phyloP scores from a whole-genome alignment of 2,329 filamentous ascomycete genomes.

The Ascochyta koolunga region DNA sequence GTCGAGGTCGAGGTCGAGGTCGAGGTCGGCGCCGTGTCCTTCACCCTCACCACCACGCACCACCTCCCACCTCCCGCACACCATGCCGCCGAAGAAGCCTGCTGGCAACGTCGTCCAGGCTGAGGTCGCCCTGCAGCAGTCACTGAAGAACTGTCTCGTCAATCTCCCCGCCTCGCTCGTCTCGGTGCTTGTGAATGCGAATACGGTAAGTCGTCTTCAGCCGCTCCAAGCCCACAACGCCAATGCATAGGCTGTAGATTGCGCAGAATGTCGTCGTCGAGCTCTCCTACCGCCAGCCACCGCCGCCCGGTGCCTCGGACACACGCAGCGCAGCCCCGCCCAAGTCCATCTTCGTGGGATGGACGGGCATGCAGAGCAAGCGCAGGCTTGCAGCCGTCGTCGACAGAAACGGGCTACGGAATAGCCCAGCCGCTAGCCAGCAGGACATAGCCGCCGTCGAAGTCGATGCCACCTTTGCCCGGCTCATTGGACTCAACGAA shows the following conservation, averaged over 20 bases:
- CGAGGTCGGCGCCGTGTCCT: not conserved
- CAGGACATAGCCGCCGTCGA: slow-evolving; percentile 81
- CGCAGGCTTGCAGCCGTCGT: slow-evolving; percentile 76
- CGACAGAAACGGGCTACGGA: slow-evolving; percentile 73
- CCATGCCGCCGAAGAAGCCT: slow-evolving; percentile 54
- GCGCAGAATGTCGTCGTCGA: slow-evolving; percentile 97
- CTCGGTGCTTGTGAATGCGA: slow-evolving; percentile 82
- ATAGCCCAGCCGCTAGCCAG: slow-evolving; percentile 65
- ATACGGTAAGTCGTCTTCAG: slow-evolving; percentile 70
- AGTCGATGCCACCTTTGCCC: slow-evolving; percentile 83
- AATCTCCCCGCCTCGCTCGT: slow-evolving; percentile 88
- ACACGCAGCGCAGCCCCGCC: slow-evolving; percentile 53
- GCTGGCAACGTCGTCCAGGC: slow-evolving; percentile 65
- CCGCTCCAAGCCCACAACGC: not conserved
- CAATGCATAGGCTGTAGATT: slow-evolving; percentile 64
- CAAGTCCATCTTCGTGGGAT: slow-evolving; percentile 84
- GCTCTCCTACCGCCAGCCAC: slow-evolving; percentile 73
- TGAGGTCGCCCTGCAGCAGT: slow-evolving; percentile 81
- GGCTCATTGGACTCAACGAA: slow-evolving; percentile 76
- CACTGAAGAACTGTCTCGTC: slow-evolving; percentile 89
- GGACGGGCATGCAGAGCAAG: slow-evolving; percentile 98
- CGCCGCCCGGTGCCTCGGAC: slow-evolving; percentile 52
- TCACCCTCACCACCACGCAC: slow-evolving; percentile 2
- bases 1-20: not conserved
- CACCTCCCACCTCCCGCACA: slow-evolving; percentile 4